Conservation (phyloP, 441 rosid species). For the Theobroma grandiflorum region DNA sequence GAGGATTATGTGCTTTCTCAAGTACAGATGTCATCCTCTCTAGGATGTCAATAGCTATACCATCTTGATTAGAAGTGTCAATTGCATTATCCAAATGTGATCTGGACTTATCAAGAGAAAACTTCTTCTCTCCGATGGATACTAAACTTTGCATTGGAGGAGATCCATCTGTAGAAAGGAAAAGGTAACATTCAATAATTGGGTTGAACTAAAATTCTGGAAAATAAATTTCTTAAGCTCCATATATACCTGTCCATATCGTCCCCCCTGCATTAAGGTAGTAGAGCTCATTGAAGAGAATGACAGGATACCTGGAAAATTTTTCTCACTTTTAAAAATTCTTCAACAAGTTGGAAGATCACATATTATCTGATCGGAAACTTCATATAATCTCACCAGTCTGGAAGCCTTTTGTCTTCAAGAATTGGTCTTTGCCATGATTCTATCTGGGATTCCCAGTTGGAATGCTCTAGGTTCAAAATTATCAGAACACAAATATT, state of each 20-base stretch:
- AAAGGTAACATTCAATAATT: conserved; percentile 8
- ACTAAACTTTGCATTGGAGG: conserved; percentile 58
- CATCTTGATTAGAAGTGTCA: conserved; percentile 32
- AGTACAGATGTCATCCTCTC: conserved; percentile 57
- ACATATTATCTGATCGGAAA: background rate
- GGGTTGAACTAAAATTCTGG: conserved; percentile 1
- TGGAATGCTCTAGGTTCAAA: conserved; percentile 43
- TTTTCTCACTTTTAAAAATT: conserved; percentile 18
- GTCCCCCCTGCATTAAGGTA: conserved; percentile 78
- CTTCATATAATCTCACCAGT: conserved; percentile 50
- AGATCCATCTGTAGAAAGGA: conserved; percentile 53
- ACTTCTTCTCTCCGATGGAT: conserved; percentile 46
- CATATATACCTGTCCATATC: conserved; percentile 68
- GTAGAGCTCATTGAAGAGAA: conserved; percentile 78
- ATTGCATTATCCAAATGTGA: conserved; percentile 31
- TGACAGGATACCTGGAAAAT: conserved; percentile 63
- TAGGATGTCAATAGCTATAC: conserved; percentile 54
- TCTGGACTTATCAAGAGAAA: conserved; percentile 50
- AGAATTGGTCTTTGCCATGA: conserved; percentile 77
- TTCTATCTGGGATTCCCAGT: conserved; percentile 73
- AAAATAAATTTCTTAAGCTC: conserved; percentile 10
- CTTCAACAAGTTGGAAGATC: conserved; percentile 12
- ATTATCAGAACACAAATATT: conserved; percentile 28
- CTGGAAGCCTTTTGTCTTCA: conserved; percentile 66
- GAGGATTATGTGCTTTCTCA: conserved; percentile 48